Evolutionary conservation across 352 stramenopile species (phyloP).

Genomic region (Phytophthora megakarya): DNA sequence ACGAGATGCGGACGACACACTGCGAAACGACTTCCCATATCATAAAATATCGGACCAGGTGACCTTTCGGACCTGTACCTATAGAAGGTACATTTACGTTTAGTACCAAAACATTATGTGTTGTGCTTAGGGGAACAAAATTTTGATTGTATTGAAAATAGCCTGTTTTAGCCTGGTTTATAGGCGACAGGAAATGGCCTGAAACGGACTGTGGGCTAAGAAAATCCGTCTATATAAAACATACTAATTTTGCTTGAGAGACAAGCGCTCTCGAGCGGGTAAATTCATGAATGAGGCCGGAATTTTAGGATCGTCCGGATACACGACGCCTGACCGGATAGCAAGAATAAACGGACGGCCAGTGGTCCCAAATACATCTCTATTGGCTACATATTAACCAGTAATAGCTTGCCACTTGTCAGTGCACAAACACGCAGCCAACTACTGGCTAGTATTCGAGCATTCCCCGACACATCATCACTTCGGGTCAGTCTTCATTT

Average conservation of each 20-base stretch:
- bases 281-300: constrained; percentile 4
- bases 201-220: background rate
- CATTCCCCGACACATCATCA: too few species aligned
- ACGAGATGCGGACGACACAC: too few species aligned
- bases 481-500: too few species aligned
- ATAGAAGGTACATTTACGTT: background rate
- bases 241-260: constrained; percentile 3
- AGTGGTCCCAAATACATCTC: background rate
- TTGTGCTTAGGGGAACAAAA: background rate
- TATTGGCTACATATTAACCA: background rate
- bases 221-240: background rate
- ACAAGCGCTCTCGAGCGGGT: background rate
- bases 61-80: background rate
- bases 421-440: background rate
- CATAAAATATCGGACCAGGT: background rate
- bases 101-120: too few species aligned
- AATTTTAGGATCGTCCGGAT: background rate
- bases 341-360: background rate
- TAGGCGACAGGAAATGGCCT: constrained; percentile 2
- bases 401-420: background rate
- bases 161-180: background rate
- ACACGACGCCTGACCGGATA: background rate
- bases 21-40: too few species aligned
- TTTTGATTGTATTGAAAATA: background rate
- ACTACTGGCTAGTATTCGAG: background rate